phyloP scores from a whole-genome alignment of 768 basidiomycete species.

The Solioccasus polychromus region DNA sequence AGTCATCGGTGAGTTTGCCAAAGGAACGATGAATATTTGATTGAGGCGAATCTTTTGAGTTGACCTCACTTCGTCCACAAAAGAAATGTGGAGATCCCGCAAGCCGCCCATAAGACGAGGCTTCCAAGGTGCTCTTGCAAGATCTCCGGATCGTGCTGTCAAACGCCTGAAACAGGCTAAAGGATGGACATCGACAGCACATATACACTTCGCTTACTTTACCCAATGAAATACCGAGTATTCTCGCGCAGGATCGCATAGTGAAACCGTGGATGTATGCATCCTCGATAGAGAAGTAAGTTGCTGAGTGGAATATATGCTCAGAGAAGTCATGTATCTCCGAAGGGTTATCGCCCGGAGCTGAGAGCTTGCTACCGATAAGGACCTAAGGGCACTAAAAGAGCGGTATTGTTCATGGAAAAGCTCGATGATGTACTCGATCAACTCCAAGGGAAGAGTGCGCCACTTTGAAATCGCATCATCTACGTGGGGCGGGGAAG shows the following conservation, averaged over 20 bases:
- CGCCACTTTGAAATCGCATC: constrained; percentile 3
- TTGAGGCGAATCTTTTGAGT: constrained; percentile 41
- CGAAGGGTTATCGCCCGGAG: constrained; percentile 45
- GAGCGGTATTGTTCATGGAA: constrained; percentile 16
- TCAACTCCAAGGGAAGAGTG: constrained; percentile 31
- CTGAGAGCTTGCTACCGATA: constrained; percentile 40
- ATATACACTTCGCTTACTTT: constrained; percentile 38
- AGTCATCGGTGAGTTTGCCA: constrained; percentile 24
- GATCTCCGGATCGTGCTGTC: constrained; percentile 13
- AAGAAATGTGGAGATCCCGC: constrained; percentile 39
- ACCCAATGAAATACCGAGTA: constrained; percentile 42
- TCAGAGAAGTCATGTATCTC: constrained; percentile 26
- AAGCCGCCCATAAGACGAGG: constrained; percentile 35
- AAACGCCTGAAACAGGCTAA: constrained; percentile 17
- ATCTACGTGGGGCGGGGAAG: constrained; percentile 21
- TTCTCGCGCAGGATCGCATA: constrained; percentile 9
- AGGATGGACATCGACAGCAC: constrained; percentile 2
- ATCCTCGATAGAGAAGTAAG: constrained; percentile 29
- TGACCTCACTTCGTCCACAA: constrained; percentile 40
- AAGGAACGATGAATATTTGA: constrained; percentile 32
- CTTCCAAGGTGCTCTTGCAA: constrained; percentile 24
- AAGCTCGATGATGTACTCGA: constrained; percentile 29
- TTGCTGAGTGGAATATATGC: constrained; percentile 18
- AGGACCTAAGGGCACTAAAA: constrained; percentile 36
- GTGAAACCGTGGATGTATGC: constrained; percentile 31